These are phyloP conservation scores for Cladosporium sp. DNA, from an alignment of 2,329 filamentous ascomycete species.

Conservation along the genomic window DNA sequence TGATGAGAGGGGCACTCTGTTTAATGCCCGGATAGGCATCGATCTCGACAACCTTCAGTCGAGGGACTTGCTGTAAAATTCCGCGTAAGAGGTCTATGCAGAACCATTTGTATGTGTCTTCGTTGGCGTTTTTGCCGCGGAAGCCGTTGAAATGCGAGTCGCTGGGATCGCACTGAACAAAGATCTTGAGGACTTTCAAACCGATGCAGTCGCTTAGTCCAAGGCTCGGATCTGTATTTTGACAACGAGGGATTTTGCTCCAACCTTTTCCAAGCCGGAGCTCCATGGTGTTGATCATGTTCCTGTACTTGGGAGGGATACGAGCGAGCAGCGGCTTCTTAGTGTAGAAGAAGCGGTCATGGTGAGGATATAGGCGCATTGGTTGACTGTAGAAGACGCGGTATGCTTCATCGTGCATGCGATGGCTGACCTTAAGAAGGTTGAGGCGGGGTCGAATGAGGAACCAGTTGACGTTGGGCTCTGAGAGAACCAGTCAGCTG, in stretches of 20 bases:
- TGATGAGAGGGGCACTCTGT: conserved; percentile 55
- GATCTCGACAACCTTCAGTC: conserved; percentile 63
- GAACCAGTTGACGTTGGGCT: conserved; percentile 63
- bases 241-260: conserved; percentile 68
- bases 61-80: conserved; percentile 61
- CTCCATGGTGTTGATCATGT: conserved; percentile 64
- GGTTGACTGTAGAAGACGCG: conserved; percentile 67
- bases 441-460: conserved; percentile 59
- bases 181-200: conserved; percentile 64
- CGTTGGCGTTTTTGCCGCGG: conserved; percentile 52
- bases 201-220: conserved; percentile 64
- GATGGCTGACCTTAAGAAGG: conserved; percentile 63
- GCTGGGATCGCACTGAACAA: conserved; percentile 71
- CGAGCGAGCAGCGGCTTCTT: conserved; percentile 71
- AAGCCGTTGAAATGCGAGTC: conserved; percentile 68
- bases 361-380: conserved; percentile 68
- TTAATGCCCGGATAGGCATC: conserved; percentile 69
- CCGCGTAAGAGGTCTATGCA: conserved; percentile 58
- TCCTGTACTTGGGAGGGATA: conserved; percentile 62
- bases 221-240: conserved; percentile 67
- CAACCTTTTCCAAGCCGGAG: conserved; percentile 73
- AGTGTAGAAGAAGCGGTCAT: conserved; percentile 69
- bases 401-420: conserved; percentile 64
- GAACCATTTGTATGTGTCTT: conserved; percentile 72
- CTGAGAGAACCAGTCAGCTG: conserved; percentile 32